Conservation (phyloP, 495 filamentous ascomycete genomes). For the Bacidia rubella region DNA sequence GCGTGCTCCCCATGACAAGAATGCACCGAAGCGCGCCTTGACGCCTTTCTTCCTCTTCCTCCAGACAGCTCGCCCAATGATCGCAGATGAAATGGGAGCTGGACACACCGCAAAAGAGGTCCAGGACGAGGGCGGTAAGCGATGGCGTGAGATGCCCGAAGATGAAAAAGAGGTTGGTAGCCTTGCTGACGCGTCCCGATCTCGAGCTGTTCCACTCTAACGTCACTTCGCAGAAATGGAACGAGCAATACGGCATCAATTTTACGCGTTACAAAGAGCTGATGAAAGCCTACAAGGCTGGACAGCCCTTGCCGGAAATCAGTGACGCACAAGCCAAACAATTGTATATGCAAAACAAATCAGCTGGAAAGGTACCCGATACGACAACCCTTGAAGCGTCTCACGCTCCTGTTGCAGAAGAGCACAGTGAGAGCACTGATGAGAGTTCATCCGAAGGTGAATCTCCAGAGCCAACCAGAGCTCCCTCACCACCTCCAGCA, state of each 20-base stretch:
- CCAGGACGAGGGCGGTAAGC: slow-evolving; percentile 67
- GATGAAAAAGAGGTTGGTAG: slow-evolving; percentile 57
- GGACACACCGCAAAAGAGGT: slow-evolving; percentile 64
- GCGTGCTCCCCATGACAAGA: slow-evolving; percentile 70
- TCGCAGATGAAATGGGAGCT: slow-evolving; percentile 60
- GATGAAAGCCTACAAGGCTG: slow-evolving; percentile 57
- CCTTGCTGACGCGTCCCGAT: neutral
- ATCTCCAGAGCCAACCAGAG: slow-evolving; percentile 36
- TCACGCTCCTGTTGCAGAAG: slow-evolving; percentile 29
- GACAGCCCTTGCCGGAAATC: slow-evolving; percentile 25
- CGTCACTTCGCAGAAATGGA: slow-evolving; percentile 43
- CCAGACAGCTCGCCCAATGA: slow-evolving; percentile 62
- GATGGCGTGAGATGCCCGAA: slow-evolving; percentile 59
- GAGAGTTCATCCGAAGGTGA: slow-evolving; percentile 24
- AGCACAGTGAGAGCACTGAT: slow-evolving; percentile 26
- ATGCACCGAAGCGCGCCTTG: slow-evolving; percentile 83
- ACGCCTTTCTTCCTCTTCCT: slow-evolving; percentile 94
- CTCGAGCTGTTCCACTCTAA: slow-evolving; percentile 10
- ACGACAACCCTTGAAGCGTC: slow-evolving; percentile 42
- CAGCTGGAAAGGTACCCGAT: slow-evolving; percentile 37
- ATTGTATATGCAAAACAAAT: slow-evolving; percentile 38
- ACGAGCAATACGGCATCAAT: slow-evolving; percentile 61
- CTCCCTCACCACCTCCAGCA: slow-evolving; percentile 34
- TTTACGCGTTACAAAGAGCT: slow-evolving; percentile 59
- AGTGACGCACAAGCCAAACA: slow-evolving; percentile 49